These are phyloP conservation scores for Hymenoscyphus repandus DNA, from an alignment of 2,329 filamentous ascomycete genomes.

Conservation along the genomic window DNA sequence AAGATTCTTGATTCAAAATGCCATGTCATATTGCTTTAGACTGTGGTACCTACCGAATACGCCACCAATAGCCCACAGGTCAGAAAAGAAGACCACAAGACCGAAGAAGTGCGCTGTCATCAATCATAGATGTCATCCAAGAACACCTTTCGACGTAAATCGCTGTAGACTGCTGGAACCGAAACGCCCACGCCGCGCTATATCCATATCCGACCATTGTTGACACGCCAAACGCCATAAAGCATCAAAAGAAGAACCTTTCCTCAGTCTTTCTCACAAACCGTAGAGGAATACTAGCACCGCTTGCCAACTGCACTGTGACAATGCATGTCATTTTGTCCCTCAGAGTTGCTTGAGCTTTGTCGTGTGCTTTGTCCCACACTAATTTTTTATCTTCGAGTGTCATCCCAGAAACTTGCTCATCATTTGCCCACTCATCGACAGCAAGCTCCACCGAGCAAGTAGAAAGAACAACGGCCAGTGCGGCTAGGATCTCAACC, in stretches of 20 bases:
- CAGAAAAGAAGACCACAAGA: no score
- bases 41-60: no score
- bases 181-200: background rate
- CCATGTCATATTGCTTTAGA: no score
- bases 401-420: slow-evolving; percentile 8
- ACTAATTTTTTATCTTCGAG: slow-evolving; percentile 2
- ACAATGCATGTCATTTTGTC: slow-evolving; percentile 10
- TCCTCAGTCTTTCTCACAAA: slow-evolving; percentile 13
- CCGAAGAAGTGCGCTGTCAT: no score
- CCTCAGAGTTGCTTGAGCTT: slow-evolving; percentile 6
- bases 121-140: no score
- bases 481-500: slow-evolving; percentile 27
- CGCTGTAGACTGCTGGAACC: no score
- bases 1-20: no score
- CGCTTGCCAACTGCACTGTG: slow-evolving; percentile 10
- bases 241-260: slow-evolving; percentile 3
- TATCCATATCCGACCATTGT: background rate
- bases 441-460: slow-evolving; percentile 17
- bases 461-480: slow-evolving; percentile 16
- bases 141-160: no score
- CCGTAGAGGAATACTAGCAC: slow-evolving; percentile 9
- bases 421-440: slow-evolving; percentile 11
- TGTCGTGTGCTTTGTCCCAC: slow-evolving; percentile 11
- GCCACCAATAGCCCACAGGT: no score
- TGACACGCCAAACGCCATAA: background rate